Conservation (phyloP, 495 filamentous ascomycete genomes). For the Neurospora sp. region DNA sequence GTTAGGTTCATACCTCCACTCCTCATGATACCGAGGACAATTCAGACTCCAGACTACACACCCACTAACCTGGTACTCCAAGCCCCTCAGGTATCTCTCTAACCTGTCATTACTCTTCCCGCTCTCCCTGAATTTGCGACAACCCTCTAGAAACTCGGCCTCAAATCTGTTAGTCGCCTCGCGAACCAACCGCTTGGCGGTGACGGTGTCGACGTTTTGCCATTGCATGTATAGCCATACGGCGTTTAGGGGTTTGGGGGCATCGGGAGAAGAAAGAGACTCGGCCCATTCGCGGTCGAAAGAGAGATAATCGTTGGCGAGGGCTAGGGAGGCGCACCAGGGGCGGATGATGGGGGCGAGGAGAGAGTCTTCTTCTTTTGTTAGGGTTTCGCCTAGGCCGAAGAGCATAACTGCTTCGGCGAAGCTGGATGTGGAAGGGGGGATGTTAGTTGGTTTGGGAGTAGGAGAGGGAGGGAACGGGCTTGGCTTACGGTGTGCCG, state of each 20-base stretch:
- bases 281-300: neutral
- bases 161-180: neutral
- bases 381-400: neutral
- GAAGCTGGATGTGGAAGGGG: neutral
- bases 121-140: neutral
- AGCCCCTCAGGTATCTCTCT: neutral
- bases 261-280: neutral
- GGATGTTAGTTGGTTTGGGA: no score
- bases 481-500: neutral
- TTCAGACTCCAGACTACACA: neutral
- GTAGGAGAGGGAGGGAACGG: neutral
- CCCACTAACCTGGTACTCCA: neutral
- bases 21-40: neutral
- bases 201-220: neutral
- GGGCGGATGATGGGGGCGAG: neutral
- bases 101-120: neutral
- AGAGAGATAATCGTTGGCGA: slow-evolving; percentile 4
- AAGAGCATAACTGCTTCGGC: neutral
- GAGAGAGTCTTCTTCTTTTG: neutral
- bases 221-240: neutral
- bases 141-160: neutral
- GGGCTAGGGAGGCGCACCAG: neutral
- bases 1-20: neutral
- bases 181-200: neutral
- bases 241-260: neutral